A percentile compares a stretch with the other conserved stretches of the same genome.
Evolutionary conservation across 257 asterid species (phyloP).

Genomic region (Petunia axillaris): DNA sequence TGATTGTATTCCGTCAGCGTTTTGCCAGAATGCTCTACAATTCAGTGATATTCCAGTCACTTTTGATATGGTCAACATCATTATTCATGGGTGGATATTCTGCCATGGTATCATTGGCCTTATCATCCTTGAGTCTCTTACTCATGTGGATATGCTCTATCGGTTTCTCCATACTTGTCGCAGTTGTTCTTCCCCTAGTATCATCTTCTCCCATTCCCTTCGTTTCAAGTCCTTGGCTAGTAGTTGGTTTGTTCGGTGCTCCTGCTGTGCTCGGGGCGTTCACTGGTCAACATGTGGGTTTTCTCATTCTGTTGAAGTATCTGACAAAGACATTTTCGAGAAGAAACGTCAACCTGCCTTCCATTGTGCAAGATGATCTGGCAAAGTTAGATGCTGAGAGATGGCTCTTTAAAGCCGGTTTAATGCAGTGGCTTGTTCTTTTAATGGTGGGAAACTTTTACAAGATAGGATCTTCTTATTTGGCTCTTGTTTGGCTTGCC

Average conservation of each 20-base stretch:
- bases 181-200: constrained; percentile 64
- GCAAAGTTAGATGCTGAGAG: constrained; percentile 95
- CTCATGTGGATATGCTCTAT: constrained; percentile 87
- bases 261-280: constrained; percentile 96
- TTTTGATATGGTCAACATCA: constrained; percentile 75
- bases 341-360: constrained; percentile 55
- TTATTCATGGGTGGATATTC: constrained; percentile 76
- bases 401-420: constrained; percentile 89
- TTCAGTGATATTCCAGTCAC: constrained; percentile 81
- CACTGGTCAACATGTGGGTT: constrained; percentile 86
- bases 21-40: constrained; percentile 77
- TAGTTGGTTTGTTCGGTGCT: constrained; percentile 75
- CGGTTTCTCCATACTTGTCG: constrained; percentile 54
- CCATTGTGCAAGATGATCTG: constrained; percentile 46
- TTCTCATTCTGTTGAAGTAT: constrained; percentile 51
- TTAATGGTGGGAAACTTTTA: constrained; percentile 68
- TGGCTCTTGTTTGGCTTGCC: constrained; percentile 85
- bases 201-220: constrained; percentile 83
- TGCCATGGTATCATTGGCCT: constrained; percentile 59
- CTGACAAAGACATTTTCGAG: constrained; percentile 45
- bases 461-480: constrained; percentile 72
- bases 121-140: constrained; percentile 62
- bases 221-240: constrained; percentile 80
- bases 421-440: constrained; percentile 79
- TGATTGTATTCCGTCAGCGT: constrained; percentile 73